These are phyloP conservation scores for Rhynchosporium graminicola DNA, from an alignment of 2,329 filamentous ascomycete genomes.

Conservation along the genomic window DNA sequence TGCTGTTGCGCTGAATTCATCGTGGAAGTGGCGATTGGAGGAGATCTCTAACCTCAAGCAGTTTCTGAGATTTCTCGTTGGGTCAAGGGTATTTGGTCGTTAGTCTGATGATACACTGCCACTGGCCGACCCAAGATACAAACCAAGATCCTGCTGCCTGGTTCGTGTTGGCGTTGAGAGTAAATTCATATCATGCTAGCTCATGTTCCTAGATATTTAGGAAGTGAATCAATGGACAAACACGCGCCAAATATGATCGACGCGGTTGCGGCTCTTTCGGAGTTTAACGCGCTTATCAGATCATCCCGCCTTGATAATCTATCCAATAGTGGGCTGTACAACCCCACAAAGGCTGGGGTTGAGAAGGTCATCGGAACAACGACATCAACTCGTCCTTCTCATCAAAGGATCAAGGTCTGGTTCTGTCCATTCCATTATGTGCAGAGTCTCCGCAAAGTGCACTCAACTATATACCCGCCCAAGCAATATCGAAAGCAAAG, in stretches of 20 bases:
- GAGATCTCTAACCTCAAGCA: not conserved
- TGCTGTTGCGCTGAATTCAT: not conserved
- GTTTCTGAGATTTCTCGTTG: not conserved
- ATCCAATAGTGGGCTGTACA: slow-evolving; percentile 14
- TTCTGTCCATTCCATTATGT: not conserved
- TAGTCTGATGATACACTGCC: not conserved
- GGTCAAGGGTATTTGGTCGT: not conserved
- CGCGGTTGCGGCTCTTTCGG: slow-evolving; percentile 19
- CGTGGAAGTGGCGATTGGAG: not conserved
- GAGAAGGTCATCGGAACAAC: slow-evolving; percentile 20
- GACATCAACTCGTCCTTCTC: slow-evolving; percentile 12
- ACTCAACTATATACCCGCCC: not conserved
- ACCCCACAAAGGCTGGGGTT: slow-evolving; percentile 28
- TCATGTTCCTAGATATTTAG: not conserved
- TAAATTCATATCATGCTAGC: not conserved
- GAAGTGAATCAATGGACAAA: not conserved
- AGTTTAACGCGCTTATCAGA: slow-evolving; percentile 9
- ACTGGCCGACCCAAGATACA: not conserved
- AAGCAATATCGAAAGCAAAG: not conserved
- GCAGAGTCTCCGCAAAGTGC: slow-evolving; percentile 7
- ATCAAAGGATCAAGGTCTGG: slow-evolving; percentile 10
- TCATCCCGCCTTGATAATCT: not conserved
- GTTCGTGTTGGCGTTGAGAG: not conserved
- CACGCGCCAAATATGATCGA: slow-evolving; percentile 11
- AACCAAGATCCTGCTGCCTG: not conserved